Evolutionary conservation across 192 early-diverging fungal genomes (phyloP).

Genomic region (Podila epicladia): DNA sequence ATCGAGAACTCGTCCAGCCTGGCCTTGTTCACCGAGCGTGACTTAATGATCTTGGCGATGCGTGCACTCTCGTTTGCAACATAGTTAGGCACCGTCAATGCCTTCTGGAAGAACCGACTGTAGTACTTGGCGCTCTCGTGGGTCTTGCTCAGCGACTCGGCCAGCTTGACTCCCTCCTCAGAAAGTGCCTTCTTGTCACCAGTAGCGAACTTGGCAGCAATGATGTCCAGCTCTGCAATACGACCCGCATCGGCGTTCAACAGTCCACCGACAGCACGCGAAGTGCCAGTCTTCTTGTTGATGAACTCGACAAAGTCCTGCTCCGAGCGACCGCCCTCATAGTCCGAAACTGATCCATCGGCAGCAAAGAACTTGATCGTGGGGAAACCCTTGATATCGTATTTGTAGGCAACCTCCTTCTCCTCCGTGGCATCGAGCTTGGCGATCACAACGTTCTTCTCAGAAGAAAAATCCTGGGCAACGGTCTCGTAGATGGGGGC

Average conservation of each 20-base stretch:
- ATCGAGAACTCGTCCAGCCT: slow-evolving; percentile 90
- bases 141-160: slow-evolving; percentile 48
- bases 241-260: slow-evolving; percentile 65
- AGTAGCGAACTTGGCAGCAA: slow-evolving; percentile 71
- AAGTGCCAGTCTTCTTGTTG: slow-evolving; percentile 89
- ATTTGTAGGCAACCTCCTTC: slow-evolving; percentile 70
- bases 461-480: slow-evolving; percentile 79
- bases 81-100: slow-evolving; percentile 74
- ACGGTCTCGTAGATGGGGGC: slow-evolving; percentile 96
- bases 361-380: slow-evolving; percentile 89
- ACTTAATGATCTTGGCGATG: slow-evolving; percentile 79
- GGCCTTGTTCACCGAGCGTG: slow-evolving; percentile 69
- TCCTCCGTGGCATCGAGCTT: slow-evolving; percentile 90
- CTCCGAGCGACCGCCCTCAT: slow-evolving; percentile 80
- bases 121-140: slow-evolving; percentile 79
- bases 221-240: slow-evolving; percentile 65
- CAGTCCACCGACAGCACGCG: slow-evolving; percentile 82
- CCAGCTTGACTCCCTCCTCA: slow-evolving; percentile 54
- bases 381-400: slow-evolving; percentile 87
- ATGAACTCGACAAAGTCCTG: slow-evolving; percentile 88
- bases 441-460: slow-evolving; percentile 84
- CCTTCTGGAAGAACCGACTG: slow-evolving; percentile 92
- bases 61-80: slow-evolving; percentile 82
- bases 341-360: slow-evolving; percentile 72
- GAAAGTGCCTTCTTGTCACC: slow-evolving; percentile 66